Evolutionary conservation across 306 rosid genomes (phyloP), one percentile per base, ranked within the genome.

Genomic region (Glycine latifolia): DNA sequence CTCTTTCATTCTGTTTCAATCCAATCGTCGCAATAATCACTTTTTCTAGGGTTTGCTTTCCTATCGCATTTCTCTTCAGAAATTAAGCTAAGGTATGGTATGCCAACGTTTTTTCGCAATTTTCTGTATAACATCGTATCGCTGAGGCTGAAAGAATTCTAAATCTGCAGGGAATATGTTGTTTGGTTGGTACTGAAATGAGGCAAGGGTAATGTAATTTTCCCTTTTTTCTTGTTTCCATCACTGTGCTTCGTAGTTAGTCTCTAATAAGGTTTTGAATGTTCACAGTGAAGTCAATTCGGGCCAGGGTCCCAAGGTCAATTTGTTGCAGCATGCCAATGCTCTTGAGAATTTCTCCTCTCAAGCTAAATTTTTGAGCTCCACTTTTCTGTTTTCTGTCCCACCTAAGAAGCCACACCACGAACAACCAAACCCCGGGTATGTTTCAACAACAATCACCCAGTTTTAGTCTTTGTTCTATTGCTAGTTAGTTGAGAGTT

Each of bases 331-430:
- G 54, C 99, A 95, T 82, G 75, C 84, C 31, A 86, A 84, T 33
- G 91, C 93, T 39, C 94, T 87, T 17, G 74, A 87, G 7, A 86
- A 88, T 82, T 95, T 93, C 89, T 86, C 90, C 2, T 75, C 74
- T 80, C 97, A 89, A 48, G 71, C 78, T 67, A 83, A 85, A 44
- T 83, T 87, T 78, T 79, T 91, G 83, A 79, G 82, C 80, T 95
- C 98, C 20, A 87, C 87, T 80, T 89, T 95, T 67, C 86, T 93
- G 7, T 87, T 76, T 82, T 89, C 98, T 48, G 72, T 85, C 77
- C 85, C 93, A 33, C 67, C 90, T 26, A 92, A 91, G 41, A 95
- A 86, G 35, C 92, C 97, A 75, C 41, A 55, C 14, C 71, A 73
- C 9, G 58, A 68, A 67, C 87, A 84, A 79, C 81, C 75, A 17